Percentiles rank a stretch among this genome's conserved stretches.
Conservation (phyloP, 305 asterid species). For the Rubia tinctorum region DNA sequence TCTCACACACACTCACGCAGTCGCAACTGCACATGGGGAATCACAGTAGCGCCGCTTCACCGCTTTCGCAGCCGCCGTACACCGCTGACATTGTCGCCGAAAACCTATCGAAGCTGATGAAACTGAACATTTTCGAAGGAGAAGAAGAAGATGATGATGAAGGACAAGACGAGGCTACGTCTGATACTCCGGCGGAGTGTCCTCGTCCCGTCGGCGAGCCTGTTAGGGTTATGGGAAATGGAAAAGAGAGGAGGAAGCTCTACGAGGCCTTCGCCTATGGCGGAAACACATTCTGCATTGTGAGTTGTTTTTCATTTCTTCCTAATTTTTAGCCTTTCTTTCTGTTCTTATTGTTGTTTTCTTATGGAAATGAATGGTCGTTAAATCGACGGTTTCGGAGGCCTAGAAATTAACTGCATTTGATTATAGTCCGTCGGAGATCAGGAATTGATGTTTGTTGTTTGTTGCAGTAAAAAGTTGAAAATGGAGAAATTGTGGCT, state of each 20-base stretch:
- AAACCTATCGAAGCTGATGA: slow-evolving; percentile 15
- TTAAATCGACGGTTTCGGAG: neutral
- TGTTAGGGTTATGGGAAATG: slow-evolving; percentile 70
- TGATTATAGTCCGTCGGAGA: neutral
- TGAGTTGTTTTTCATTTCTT: slow-evolving; percentile 24
- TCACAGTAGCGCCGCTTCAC: neutral
- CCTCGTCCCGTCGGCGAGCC: slow-evolving; percentile 67
- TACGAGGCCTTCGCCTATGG: slow-evolving; percentile 60
- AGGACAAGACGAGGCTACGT: slow-evolving; percentile 17
- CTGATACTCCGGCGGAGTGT: slow-evolving; percentile 27
- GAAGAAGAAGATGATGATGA: slow-evolving; percentile 7
- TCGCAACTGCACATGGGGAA: neutral
- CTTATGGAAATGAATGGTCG: neutral
- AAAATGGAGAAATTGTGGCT: neutral
- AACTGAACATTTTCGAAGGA: slow-evolving; percentile 3
- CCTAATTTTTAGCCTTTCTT: neutral
- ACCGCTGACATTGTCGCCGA: neutral
- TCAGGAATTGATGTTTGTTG: neutral
- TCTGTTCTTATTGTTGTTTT: neutral
- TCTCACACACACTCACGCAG: neutral
- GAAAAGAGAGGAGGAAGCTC: slow-evolving; percentile 45
- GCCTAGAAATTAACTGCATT: neutral
- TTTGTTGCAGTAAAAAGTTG: neutral
- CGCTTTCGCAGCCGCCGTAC: neutral
- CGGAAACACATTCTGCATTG: slow-evolving; percentile 61